These are phyloP conservation scores for Anisodus acutangulus DNA, from an alignment of 257 asterid species.

Conservation along the genomic window DNA sequence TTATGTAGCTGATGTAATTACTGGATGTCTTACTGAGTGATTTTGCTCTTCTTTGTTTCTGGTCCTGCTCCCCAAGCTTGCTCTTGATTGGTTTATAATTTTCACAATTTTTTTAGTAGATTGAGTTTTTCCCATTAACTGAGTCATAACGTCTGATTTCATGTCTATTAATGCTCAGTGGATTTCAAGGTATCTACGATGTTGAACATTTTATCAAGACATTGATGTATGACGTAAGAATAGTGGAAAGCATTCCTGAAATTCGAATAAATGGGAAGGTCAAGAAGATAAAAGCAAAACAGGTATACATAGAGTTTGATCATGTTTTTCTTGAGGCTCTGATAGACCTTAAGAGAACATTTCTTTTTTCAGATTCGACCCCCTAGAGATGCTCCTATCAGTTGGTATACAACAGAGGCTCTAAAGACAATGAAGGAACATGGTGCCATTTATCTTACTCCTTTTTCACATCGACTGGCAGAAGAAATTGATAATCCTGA, in stretches of 20 bases:
- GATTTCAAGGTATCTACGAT: constrained; percentile 90
- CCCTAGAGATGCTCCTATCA: constrained; percentile 91
- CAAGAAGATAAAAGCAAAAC: constrained; percentile 81
- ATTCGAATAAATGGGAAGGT: constrained; percentile 77
- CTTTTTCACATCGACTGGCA: constrained; percentile 96
- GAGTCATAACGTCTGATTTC: constrained; percentile 24
- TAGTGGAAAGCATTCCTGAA: constrained; percentile 92
- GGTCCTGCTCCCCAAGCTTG: constrained; percentile 3
- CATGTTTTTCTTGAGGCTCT: constrained; percentile 29
- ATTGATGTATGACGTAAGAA: constrained; percentile 77
- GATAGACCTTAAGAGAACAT: constrained; percentile 33
- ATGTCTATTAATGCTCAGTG: constrained; percentile 54
- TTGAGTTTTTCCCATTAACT: constrained; percentile 20
- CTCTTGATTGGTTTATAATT: constrained; percentile 1
- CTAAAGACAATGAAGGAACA: constrained; percentile 87
- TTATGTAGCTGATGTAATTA: background rate
- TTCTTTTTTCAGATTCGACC: constrained; percentile 70
- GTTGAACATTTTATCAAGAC: constrained; percentile 91
- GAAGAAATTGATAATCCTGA: constrained; percentile 92
- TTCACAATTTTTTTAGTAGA: background rate
- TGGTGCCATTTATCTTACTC: constrained; percentile 95
- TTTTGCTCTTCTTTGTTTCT: background rate
- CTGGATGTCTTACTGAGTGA: background rate
- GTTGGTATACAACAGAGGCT: constrained; percentile 91
- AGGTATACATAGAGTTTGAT: constrained; percentile 55